phyloP scores from a whole-genome alignment of 768 basidiomycete species.

The Trametes villosa region DNA sequence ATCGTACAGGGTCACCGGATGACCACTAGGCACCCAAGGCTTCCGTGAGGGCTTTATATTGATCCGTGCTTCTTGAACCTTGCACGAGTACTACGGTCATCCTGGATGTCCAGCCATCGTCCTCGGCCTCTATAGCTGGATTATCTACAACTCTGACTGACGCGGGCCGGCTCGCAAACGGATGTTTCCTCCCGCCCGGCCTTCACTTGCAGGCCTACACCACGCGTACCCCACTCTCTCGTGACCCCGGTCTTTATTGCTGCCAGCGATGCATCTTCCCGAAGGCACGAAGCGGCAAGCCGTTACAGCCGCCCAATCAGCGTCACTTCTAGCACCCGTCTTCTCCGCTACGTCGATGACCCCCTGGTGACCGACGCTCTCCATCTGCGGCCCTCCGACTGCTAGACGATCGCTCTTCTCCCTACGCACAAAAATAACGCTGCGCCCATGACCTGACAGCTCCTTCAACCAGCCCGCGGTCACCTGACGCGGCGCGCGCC shows the following conservation, averaged over 20 bases:
- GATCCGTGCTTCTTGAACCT: no score
- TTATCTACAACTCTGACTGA: no score
- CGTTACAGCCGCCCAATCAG: constrained; percentile 6
- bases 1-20: no score
- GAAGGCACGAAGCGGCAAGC: not conserved
- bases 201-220: not conserved
- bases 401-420: not conserved
- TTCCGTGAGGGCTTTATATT: no score
- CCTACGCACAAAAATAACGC: constrained; percentile 1
- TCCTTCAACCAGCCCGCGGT: not conserved
- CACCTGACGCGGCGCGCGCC: constrained; percentile 1
- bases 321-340: not conserved
- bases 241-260: constrained; percentile 6
- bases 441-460: not conserved
- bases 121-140: no score
- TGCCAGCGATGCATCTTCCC: not conserved
- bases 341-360: constrained; percentile 9
- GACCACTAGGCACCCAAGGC: no score
- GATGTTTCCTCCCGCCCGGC: not conserved
- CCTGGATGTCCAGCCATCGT: no score
- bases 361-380: not conserved
- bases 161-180: not conserved
- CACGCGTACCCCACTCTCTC: constrained; percentile 2
- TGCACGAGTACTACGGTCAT: no score
- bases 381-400: constrained; percentile 6